These are phyloP conservation scores for Solanum okadae DNA, from an alignment of 257 asterid genomes.

Conservation along the genomic window DNA sequence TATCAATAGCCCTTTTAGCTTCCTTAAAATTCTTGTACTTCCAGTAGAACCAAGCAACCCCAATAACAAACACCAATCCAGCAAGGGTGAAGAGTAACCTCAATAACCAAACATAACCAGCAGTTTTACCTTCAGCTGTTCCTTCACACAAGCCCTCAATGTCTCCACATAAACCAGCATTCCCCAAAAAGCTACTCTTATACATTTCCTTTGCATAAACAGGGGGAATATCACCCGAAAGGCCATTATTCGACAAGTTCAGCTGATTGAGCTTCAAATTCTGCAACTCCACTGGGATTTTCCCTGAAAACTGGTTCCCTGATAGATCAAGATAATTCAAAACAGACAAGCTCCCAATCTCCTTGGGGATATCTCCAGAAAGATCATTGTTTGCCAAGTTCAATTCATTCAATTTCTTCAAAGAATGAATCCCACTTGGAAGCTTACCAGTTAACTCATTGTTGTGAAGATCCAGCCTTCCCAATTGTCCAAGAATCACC, in stretches of 20 bases:
- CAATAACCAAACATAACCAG: slow-evolving; percentile 55
- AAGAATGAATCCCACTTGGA: slow-evolving; percentile 55
- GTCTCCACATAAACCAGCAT: slow-evolving; percentile 79
- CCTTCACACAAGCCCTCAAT: slow-evolving; percentile 66
- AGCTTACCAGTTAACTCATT: slow-evolving; percentile 60
- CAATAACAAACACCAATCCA: slow-evolving; percentile 50
- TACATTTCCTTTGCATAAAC: slow-evolving; percentile 72
- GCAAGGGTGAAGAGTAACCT: slow-evolving; percentile 53
- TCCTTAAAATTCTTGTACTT: slow-evolving; percentile 45
- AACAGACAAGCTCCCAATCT: slow-evolving; percentile 67
- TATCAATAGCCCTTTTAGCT: slow-evolving; percentile 39
- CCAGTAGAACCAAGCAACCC: slow-evolving; percentile 57
- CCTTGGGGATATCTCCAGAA: slow-evolving; percentile 70
- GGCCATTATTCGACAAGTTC: slow-evolving; percentile 67
- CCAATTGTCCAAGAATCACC: slow-evolving; percentile 72
- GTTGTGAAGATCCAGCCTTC: slow-evolving; percentile 76
- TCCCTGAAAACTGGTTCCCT: slow-evolving; percentile 60
- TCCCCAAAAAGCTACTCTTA: slow-evolving; percentile 67
- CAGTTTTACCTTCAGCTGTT: slow-evolving; percentile 23
- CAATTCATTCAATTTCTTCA: slow-evolving; percentile 81
- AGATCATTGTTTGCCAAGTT: slow-evolving; percentile 67
- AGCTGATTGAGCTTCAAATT: slow-evolving; percentile 84
- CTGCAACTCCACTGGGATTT: slow-evolving; percentile 62
- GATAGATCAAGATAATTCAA: slow-evolving; percentile 90
- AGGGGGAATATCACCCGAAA: slow-evolving; percentile 81